These are phyloP conservation scores for Kodamaea arcana DNA, from an alignment of 1,139 yeast genomes.

Conservation along the genomic window DNA sequence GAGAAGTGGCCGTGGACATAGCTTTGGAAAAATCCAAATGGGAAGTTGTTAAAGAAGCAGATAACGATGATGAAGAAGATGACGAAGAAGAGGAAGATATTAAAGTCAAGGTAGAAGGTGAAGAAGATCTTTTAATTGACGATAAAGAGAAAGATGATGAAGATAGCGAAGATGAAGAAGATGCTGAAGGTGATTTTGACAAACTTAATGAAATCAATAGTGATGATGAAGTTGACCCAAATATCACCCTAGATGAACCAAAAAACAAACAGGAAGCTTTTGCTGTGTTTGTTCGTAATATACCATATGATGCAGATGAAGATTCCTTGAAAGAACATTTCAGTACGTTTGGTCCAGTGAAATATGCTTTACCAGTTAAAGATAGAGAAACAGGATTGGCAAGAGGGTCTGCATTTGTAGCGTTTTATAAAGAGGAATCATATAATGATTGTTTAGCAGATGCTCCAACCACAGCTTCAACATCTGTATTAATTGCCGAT, in stretches of 20 bases:
- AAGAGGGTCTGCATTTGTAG: conserved; percentile 93
- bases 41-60: conserved; percentile 44
- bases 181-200: conserved; percentile 19
- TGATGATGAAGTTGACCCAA: conserved; percentile 27
- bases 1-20: conserved; percentile 92
- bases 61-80: conserved; percentile 38
- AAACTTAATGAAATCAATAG: conserved; percentile 20
- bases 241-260: conserved; percentile 28
- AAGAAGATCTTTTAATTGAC: conserved; percentile 24
- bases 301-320: conserved; percentile 90
- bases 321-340: conserved; percentile 79
- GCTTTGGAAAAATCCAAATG: conserved; percentile 87
- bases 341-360: conserved; percentile 76
- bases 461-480: conserved; percentile 75
- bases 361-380: conserved; percentile 88
- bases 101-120: conserved; percentile 23
- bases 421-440: conserved; percentile 61
- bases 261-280: conserved; percentile 64
- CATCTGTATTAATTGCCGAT: conserved; percentile 84
- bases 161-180: conserved; percentile 26
- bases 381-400: conserved; percentile 85
- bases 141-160: conserved; percentile 34
- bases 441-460: conserved; percentile 64
- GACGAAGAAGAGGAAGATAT: conserved; percentile 25
- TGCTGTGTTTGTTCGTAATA: conserved; percentile 80